These are phyloP conservation scores for Aspergillus sp. DNA, from an alignment of 2,329 filamentous ascomycete genomes.

Conservation along the genomic window DNA sequence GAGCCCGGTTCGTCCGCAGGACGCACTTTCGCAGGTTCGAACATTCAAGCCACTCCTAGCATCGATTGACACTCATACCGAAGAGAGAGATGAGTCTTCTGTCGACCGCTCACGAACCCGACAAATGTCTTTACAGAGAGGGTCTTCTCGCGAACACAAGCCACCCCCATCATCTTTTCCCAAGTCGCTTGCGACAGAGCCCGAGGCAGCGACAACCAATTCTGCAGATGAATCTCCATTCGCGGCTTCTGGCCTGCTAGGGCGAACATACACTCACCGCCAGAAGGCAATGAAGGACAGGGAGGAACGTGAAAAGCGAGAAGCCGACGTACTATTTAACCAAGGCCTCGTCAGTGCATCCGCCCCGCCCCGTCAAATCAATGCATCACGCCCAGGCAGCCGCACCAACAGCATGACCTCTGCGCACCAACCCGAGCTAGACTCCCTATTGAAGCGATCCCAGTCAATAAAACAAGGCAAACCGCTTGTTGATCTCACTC, in stretches of 20 bases:
- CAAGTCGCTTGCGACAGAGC: constrained; percentile 27
- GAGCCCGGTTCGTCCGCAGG: constrained; percentile 15
- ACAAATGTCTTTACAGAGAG: constrained; percentile 28
- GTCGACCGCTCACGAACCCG: constrained; percentile 19
- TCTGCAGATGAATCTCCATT: constrained; percentile 33
- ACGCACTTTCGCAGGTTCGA: constrained; percentile 16
- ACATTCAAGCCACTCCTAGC: constrained; percentile 66
- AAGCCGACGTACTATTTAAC: constrained; percentile 49
- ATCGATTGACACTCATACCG: constrained; percentile 48
- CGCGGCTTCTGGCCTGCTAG: constrained; percentile 37
- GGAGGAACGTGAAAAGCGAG: constrained; percentile 37
- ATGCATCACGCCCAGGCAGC: constrained; percentile 24
- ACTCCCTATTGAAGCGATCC: constrained; percentile 43
- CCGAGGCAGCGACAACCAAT: constrained; percentile 19
- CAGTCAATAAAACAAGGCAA: constrained; percentile 51
- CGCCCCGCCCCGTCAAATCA: constrained; percentile 40
- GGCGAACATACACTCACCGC: constrained; percentile 41
- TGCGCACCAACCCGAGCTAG: constrained; percentile 21
- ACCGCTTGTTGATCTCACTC: constrained; percentile 68
- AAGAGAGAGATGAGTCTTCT: constrained; percentile 24
- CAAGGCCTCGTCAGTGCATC: constrained; percentile 53
- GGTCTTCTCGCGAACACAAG: constrained; percentile 28
- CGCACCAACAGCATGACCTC: constrained; percentile 37
- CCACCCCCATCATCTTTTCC: constrained; percentile 32
- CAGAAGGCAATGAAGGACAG: constrained; percentile 41